phyloP scores from a whole-genome alignment of 2,329 filamentous ascomycete species.

The Endothia cerciana region DNA sequence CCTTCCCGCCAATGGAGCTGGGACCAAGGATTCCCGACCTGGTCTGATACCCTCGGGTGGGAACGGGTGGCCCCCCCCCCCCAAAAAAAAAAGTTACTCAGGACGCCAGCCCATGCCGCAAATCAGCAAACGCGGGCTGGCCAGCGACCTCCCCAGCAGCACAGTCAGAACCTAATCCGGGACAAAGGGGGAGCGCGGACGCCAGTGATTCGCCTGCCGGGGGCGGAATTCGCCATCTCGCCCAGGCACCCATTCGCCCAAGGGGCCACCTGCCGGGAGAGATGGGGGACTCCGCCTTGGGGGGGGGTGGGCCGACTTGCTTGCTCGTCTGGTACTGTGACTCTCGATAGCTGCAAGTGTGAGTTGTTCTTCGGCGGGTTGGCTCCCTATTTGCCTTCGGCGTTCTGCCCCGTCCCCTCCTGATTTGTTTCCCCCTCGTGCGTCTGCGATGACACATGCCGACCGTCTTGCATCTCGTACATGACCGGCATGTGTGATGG shows the following conservation, averaged over 20 bases:
- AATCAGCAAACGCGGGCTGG: background rate
- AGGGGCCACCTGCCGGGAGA: conserved; percentile 1
- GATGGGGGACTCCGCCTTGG: background rate
- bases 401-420: background rate
- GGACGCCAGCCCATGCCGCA: background rate
- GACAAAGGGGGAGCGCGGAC: too few species aligned
- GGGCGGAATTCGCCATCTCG: background rate
- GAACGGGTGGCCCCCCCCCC: too few species aligned
- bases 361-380: conserved; percentile 29
- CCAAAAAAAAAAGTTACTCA: background rate
- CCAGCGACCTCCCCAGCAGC: background rate
- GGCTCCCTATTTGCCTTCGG: conserved; percentile 25
- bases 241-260: background rate
- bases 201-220: background rate
- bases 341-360: conserved; percentile 30
- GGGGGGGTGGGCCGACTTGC: conserved; percentile 26
- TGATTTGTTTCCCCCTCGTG: background rate
- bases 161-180: conserved; percentile 5
- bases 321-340: conserved; percentile 31
- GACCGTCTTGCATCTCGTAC: background rate
- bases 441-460: background rate
- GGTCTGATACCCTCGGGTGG: background rate
- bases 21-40: too few species aligned
- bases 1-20: background rate
- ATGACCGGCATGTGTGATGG: background rate